Percentiles rank a stretch among this genome's conserved stretches.
phyloP scores from a whole-genome alignment of 2,329 filamentous ascomycete genomes.

The Tolypocladium album region DNA sequence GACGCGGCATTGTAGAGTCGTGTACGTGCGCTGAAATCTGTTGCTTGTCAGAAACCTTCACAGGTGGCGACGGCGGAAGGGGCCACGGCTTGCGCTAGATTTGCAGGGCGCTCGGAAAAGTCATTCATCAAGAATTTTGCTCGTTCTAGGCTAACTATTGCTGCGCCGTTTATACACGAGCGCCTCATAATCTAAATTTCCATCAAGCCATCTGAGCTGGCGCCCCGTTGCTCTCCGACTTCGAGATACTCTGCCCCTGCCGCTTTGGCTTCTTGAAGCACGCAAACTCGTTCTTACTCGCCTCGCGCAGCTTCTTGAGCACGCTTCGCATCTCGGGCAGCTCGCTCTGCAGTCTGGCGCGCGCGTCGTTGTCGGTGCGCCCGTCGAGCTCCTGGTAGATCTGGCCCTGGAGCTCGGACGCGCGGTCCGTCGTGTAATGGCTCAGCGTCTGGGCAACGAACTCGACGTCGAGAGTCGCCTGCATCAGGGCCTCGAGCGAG shows the following conservation, averaged over 20 bases:
- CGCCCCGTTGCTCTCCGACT: slow-evolving; percentile 18
- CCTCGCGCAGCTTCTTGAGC: slow-evolving; percentile 73
- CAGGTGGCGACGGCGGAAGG: background rate
- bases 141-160: background rate
- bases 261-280: slow-evolving; percentile 62
- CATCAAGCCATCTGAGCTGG: background rate
- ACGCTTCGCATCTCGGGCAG: slow-evolving; percentile 81
- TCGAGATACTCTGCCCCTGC: slow-evolving; percentile 19
- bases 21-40: background rate
- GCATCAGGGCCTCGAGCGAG: slow-evolving; percentile 75
- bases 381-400: slow-evolving; percentile 88
- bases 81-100: background rate
- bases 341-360: slow-evolving; percentile 71
- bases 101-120: background rate
- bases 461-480: slow-evolving; percentile 94
- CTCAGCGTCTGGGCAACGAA: slow-evolving; percentile 90
- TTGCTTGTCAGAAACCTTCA: background rate
- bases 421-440: slow-evolving; percentile 77
- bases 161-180: background rate
- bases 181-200: background rate
- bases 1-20: background rate
- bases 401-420: slow-evolving; percentile 71
- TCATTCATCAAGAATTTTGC: background rate
- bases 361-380: slow-evolving; percentile 78
- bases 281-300: slow-evolving; percentile 77